A percentile compares a stretch with the other conserved stretches of the same genome.
Evolutionary conservation across 139 green algal species (phyloP).

Genomic region (Deuterostichococcus epilithicus): DNA sequence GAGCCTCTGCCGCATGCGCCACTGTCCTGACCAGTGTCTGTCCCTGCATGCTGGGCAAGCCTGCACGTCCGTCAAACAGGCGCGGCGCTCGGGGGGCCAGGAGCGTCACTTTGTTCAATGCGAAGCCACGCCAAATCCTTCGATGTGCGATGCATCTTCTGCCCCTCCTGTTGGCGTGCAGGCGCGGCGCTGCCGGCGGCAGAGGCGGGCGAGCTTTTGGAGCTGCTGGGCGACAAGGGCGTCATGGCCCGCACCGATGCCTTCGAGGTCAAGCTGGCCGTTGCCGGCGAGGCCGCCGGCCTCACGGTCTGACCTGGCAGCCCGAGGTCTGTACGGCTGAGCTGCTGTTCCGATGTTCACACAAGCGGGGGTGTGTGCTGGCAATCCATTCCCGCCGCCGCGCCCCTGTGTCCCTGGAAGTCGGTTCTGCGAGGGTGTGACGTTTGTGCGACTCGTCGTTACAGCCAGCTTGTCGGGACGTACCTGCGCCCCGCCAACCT

Average conservation of each 20-base stretch:
- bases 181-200: constrained; percentile 21
- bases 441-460: no score
- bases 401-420: no score
- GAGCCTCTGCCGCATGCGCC: neutral
- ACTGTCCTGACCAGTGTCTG: neutral
- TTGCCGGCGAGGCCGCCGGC: neutral
- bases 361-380: no score
- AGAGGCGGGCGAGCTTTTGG: constrained; percentile 58
- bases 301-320: neutral
- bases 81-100: neutral
- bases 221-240: constrained; percentile 57
- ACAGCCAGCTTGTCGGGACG: no score
- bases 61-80: neutral
- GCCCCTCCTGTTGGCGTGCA: neutral
- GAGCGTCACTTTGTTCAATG: neutral
- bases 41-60: neutral
- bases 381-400: no score
- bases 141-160: neutral
- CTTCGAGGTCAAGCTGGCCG: constrained; percentile 61
- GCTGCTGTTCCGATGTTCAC: no score
- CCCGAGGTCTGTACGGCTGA: no score
- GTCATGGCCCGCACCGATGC: constrained; percentile 59
- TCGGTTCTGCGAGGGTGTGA: no score
- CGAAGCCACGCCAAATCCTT: no score
- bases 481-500: no score